Evolutionary conservation across 73 alveolate species (phyloP).

Genomic region (Tetrahymena thermophila): DNA sequence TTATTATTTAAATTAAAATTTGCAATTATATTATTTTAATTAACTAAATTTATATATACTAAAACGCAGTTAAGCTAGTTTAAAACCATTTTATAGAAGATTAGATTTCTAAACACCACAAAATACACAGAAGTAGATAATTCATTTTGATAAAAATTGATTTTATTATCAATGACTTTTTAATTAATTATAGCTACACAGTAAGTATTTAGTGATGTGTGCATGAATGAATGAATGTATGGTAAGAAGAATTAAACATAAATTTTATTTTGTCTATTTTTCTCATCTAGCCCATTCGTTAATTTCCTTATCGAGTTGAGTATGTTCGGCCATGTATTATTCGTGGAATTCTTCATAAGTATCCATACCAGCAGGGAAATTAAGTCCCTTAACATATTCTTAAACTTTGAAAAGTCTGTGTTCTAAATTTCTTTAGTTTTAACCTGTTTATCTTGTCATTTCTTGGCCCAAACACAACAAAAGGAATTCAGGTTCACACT

Average conservation of each 20-base stretch:
- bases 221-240: no score
- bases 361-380: not conserved
- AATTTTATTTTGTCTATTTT: not conserved
- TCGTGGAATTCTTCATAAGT: not conserved
- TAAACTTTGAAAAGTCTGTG: not conserved
- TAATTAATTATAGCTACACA: not conserved
- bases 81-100: not conserved
- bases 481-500: constrained; percentile 3
- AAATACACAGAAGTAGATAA: not conserved
- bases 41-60: no score
- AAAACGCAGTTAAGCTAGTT: not conserved
- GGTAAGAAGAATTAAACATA: not conserved
- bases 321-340: not conserved
- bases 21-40: no score
- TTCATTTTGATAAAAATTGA: not conserved
- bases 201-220: not conserved
- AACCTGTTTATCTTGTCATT: not conserved
- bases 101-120: not conserved
- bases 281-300: not conserved
- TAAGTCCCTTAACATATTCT: not conserved
- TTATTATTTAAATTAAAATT: no score
- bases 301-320: constrained; percentile 2
- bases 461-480: not conserved
- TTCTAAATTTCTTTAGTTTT: not conserved
- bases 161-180: not conserved